phyloP scores from a whole-genome alignment of 2,329 filamentous ascomycete genomes.

The Geoglossum cookeanum region DNA sequence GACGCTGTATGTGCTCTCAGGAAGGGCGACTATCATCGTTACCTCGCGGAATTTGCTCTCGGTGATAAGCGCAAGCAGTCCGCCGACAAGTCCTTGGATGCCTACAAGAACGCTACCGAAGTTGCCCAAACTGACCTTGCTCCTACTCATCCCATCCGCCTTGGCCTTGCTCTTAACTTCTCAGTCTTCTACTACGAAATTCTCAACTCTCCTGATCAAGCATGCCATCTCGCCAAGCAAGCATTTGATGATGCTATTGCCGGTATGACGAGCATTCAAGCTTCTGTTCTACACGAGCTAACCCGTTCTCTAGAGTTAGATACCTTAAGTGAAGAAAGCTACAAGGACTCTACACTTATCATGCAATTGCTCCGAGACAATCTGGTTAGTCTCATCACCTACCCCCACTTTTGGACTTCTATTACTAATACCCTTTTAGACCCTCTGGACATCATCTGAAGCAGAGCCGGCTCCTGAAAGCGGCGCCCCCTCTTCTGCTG shows the following conservation, averaged over 20 bases:
- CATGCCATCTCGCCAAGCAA: slow-evolving; percentile 93
- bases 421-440: slow-evolving; percentile 35
- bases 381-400: slow-evolving; percentile 37
- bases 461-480: slow-evolving; percentile 55
- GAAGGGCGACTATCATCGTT: slow-evolving; percentile 99
- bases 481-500: slow-evolving; percentile 27
- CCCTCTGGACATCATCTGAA: slow-evolving; percentile 98
- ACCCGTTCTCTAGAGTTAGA: slow-evolving; percentile 52
- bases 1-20: slow-evolving; percentile 27
- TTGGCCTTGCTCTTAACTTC: slow-evolving; percentile 86
- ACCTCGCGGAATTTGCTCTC: slow-evolving; percentile 90
- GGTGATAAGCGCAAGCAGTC: slow-evolving; percentile 91
- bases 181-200: slow-evolving; percentile 99
- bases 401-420: not conserved
- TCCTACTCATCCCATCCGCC: slow-evolving; percentile 81
- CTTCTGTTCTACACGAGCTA: not conserved
- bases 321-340: slow-evolving; percentile 93
- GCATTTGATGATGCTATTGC: slow-evolving; percentile 95
- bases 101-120: slow-evolving; percentile 88
- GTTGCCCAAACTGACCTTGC: slow-evolving; percentile 77
- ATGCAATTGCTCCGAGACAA: slow-evolving; percentile 98
- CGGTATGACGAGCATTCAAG: slow-evolving; percentile 27
- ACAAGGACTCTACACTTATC: slow-evolving; percentile 97
- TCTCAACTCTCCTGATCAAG: slow-evolving; percentile 92
- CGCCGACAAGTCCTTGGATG: slow-evolving; percentile 85